Evolutionary conservation across 2,329 filamentous ascomycete species (phyloP).

Genomic region (Pseudonectria buxi): DNA sequence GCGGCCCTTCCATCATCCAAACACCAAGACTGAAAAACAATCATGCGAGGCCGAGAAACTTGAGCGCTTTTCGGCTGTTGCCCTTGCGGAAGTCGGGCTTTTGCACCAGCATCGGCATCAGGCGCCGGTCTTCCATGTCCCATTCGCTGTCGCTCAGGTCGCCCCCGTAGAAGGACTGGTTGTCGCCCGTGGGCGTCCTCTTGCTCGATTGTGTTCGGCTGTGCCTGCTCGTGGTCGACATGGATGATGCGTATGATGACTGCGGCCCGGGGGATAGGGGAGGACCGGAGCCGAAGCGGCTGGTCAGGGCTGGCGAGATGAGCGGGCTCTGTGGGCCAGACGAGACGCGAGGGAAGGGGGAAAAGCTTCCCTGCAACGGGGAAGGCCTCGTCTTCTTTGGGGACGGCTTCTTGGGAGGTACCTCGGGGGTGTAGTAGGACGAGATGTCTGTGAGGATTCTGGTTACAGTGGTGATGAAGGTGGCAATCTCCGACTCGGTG

Average conservation of each 20-base stretch:
- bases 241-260: slow-evolving; percentile 24
- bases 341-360: slow-evolving; percentile 23
- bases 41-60: slow-evolving; percentile 44
- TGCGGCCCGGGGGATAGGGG: slow-evolving; percentile 7
- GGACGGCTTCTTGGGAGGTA: slow-evolving; percentile 12
- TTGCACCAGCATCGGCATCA: slow-evolving; percentile 44
- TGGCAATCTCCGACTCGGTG: slow-evolving; percentile 45
- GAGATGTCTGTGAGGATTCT: slow-evolving; percentile 30
- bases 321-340: slow-evolving; percentile 15
- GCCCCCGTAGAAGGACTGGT: slow-evolving; percentile 27
- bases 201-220: slow-evolving; percentile 23
- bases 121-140: slow-evolving; percentile 42
- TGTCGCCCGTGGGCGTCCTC: slow-evolving; percentile 17
- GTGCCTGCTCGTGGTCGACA: slow-evolving; percentile 27
- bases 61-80: slow-evolving; percentile 45
- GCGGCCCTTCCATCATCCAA: background rate
- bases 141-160: slow-evolving; percentile 36
- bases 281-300: slow-evolving; percentile 6
- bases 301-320: slow-evolving; percentile 12
- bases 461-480: slow-evolving; percentile 47
- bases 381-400: slow-evolving; percentile 19
- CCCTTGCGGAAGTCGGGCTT: slow-evolving; percentile 30
- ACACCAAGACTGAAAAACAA: background rate
- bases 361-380: slow-evolving; percentile 23
- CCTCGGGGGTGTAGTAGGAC: slow-evolving; percentile 39